These are phyloP conservation scores for Kwoniella europaea DNA, from an alignment of 768 basidiomycete species.

Conservation along the genomic window DNA sequence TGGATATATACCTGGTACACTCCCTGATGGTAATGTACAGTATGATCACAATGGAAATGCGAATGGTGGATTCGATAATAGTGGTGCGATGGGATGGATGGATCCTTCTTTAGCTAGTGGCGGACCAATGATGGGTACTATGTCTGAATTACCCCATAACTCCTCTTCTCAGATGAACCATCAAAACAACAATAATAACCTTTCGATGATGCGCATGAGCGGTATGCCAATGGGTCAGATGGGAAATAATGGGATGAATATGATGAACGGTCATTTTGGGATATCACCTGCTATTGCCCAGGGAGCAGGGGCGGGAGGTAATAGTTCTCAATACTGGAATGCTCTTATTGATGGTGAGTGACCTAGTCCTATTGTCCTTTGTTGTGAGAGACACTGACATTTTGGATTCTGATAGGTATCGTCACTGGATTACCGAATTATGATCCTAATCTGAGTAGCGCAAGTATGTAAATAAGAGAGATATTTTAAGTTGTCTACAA, in stretches of 20 bases:
- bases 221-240: background rate
- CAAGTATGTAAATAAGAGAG: background rate
- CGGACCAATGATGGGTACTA: constrained; percentile 15
- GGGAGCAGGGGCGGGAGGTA: constrained; percentile 24
- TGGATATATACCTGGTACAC: background rate
- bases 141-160: background rate
- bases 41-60: background rate
- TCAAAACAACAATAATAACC: background rate
- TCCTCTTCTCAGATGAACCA: background rate
- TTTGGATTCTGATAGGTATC: constrained; percentile 9
- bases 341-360: constrained; percentile 24
- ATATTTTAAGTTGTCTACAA: background rate
- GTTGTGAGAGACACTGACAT: background rate
- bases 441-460: constrained; percentile 7
- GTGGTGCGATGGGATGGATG: constrained; percentile 25
- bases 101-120: constrained; percentile 17
- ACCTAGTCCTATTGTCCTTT: background rate
- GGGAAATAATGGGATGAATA: background rate
- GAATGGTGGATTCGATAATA: constrained; percentile 8
- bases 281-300: background rate
- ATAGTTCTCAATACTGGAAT: constrained; percentile 25
- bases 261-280: background rate
- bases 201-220: constrained; percentile 8
- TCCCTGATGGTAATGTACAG: background rate
- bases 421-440: constrained; percentile 19